Evolutionary conservation across 768 basidiomycete species (phyloP).

Genomic region (Daedalea quercina): DNA sequence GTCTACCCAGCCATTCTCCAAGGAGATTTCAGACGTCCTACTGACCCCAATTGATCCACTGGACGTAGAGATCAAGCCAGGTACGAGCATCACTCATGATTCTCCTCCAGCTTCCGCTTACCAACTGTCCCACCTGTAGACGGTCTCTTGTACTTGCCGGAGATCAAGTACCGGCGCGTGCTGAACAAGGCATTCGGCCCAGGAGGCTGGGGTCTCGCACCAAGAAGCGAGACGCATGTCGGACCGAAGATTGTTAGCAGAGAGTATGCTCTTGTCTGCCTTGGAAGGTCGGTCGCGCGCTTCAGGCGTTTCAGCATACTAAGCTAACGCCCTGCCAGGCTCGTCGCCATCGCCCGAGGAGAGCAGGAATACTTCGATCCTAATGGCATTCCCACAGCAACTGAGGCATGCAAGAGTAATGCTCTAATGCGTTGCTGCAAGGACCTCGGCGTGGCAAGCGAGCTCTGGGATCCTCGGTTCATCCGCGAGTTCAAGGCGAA

Average conservation of each 20-base stretch:
- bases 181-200: constrained; percentile 94
- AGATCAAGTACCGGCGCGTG: constrained; percentile 92
- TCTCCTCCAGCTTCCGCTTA: background rate
- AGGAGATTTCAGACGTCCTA: constrained; percentile 65
- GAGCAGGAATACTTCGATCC: constrained; percentile 97
- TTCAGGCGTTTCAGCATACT: background rate
- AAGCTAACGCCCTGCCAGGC: constrained; percentile 32
- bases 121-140: constrained; percentile 38
- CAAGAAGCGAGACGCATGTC: constrained; percentile 87
- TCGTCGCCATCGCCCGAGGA: constrained; percentile 87
- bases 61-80: constrained; percentile 94
- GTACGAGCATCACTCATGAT: background rate
- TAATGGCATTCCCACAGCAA: constrained; percentile 84
- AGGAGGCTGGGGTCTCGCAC: constrained; percentile 95
- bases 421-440: constrained; percentile 98
- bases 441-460: constrained; percentile 92
- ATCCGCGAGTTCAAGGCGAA: constrained; percentile 88
- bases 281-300: constrained; percentile 64
- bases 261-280: constrained; percentile 91
- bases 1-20: constrained; percentile 67
- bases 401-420: constrained; percentile 93
- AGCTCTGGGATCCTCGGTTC: constrained; percentile 97
- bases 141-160: constrained; percentile 90
- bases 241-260: constrained; percentile 82
- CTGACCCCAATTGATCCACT: constrained; percentile 66